Evolutionary conservation across 164 flowering plant genomes (phyloP).

Genomic region (Vitis labrusca): DNA sequence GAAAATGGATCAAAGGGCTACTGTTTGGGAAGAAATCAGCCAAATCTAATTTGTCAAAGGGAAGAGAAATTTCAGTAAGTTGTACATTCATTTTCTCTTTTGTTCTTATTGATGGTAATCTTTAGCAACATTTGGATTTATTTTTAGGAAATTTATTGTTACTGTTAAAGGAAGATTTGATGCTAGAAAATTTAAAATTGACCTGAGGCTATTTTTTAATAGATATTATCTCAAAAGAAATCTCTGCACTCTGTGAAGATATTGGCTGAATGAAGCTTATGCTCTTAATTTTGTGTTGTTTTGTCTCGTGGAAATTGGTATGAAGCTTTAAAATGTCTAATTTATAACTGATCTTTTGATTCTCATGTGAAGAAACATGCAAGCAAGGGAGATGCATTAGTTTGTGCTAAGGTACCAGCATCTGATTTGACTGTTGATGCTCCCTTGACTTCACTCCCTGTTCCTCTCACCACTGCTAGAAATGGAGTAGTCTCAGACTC

Average conservation of each 20-base stretch:
- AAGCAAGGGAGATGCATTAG: conserved; percentile 10
- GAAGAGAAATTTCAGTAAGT: conserved; percentile 24
- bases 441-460: conserved; percentile 11
- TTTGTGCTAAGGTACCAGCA: conserved; percentile 1
- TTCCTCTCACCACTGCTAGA: background rate
- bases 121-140: too few relatives aligned
- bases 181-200: too few relatives aligned
- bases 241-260: too few relatives aligned
- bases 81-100: background rate
- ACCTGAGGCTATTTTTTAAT: too few relatives aligned
- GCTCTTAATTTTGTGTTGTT: too few relatives aligned
- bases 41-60: conserved; percentile 52
- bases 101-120: too few relatives aligned
- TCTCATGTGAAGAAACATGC: conserved; percentile 13
- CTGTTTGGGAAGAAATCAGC: conserved; percentile 75
- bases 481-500: background rate
- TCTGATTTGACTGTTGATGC: conserved; percentile 4
- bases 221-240: too few relatives aligned
- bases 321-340: background rate
- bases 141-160: too few relatives aligned
- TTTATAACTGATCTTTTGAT: background rate
- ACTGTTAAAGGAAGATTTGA: too few relatives aligned
- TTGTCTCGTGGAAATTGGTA: too few relatives aligned
- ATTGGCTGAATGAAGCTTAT: too few relatives aligned
- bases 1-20: conserved; percentile 77